Evolutionary conservation across 495 filamentous ascomycete species (phyloP).

Genomic region (Sphaerosporella brunnea): DNA sequence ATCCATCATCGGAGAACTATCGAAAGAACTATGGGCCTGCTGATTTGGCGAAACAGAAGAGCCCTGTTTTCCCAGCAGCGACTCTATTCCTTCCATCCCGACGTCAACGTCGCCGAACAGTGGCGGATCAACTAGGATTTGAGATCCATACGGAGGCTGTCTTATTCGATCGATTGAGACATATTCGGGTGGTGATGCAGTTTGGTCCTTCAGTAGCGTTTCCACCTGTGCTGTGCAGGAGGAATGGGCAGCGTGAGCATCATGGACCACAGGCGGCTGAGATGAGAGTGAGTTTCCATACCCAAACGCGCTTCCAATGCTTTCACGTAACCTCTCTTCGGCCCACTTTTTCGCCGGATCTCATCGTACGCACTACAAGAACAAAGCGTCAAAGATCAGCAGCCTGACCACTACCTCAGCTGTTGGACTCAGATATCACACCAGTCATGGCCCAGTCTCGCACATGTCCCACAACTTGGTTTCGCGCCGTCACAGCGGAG

Average conservation of each 20-base stretch:
- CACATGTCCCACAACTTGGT: conserved; percentile 86
- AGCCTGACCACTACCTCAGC: not conserved
- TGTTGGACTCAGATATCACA: conserved; percentile 4
- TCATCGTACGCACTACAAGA: conserved; percentile 69
- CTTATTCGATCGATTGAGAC: too few relatives aligned
- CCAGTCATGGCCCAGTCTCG: conserved; percentile 67
- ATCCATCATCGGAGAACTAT: conserved; percentile 17
- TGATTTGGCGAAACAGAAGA: not conserved
- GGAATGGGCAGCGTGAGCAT: conserved; percentile 6
- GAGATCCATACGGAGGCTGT: not conserved
- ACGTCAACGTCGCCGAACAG: conserved; percentile 9
- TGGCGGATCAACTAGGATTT: conserved; percentile 7
- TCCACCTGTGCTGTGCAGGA: conserved; percentile 68
- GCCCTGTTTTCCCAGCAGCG: not conserved
- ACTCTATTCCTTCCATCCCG: not conserved
- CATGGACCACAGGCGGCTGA: conserved; percentile 3
- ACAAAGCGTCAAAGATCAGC: not conserved
- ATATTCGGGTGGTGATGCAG: not conserved
- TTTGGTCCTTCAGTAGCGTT: conserved; percentile 64
- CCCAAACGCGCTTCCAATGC: conserved; percentile 85
- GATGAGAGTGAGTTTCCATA: conserved; percentile 33
- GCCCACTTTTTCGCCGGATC: conserved; percentile 89
- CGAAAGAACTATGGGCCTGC: conserved; percentile 13
- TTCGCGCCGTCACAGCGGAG: conserved; percentile 60
- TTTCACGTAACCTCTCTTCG: conserved; percentile 96